These are phyloP conservation scores for Pseudocercospora pini-densiflorae DNA, from an alignment of 2,329 filamentous ascomycete species.

Conservation along the genomic window DNA sequence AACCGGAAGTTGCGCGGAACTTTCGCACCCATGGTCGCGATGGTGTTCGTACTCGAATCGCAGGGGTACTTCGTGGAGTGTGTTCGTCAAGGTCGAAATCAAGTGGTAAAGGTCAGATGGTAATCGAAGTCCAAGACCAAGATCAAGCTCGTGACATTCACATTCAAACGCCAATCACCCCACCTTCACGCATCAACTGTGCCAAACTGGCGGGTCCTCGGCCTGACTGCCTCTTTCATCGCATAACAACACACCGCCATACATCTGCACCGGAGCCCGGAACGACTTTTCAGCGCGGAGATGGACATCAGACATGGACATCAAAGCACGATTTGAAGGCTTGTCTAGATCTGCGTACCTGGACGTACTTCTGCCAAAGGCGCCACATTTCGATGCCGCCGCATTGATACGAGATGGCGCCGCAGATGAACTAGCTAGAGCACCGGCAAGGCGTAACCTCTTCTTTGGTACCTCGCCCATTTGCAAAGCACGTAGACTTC, in stretches of 20 bases:
- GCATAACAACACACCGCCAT: background rate
- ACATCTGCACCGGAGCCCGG: background rate
- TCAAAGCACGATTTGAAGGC: conserved; percentile 30
- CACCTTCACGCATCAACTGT: background rate
- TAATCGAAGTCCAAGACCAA: background rate
- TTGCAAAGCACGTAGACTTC: background rate
- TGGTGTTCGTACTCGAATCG: conserved; percentile 51
- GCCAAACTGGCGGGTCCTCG: conserved; percentile 5
- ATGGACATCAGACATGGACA: conserved; percentile 1
- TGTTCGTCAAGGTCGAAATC: background rate
- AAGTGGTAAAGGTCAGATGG: background rate
- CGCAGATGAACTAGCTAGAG: conserved; percentile 29
- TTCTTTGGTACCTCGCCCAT: conserved; percentile 35
- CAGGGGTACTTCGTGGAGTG: conserved; percentile 33
- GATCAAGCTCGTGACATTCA: background rate
- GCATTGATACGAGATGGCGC: conserved; percentile 27
- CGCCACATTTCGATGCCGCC: conserved; percentile 27
- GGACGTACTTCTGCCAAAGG: conserved; percentile 35
- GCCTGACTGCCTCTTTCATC: background rate
- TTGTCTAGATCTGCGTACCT: conserved; percentile 31
- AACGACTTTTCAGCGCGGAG: background rate
- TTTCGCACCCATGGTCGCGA: conserved; percentile 66
- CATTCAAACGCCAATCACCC: background rate
- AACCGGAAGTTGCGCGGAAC: conserved; percentile 96
- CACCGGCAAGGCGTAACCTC: conserved; percentile 33